phyloP scores from a whole-genome alignment of 176 grass and related monocot species.

The Oryza longistaminata region DNA sequence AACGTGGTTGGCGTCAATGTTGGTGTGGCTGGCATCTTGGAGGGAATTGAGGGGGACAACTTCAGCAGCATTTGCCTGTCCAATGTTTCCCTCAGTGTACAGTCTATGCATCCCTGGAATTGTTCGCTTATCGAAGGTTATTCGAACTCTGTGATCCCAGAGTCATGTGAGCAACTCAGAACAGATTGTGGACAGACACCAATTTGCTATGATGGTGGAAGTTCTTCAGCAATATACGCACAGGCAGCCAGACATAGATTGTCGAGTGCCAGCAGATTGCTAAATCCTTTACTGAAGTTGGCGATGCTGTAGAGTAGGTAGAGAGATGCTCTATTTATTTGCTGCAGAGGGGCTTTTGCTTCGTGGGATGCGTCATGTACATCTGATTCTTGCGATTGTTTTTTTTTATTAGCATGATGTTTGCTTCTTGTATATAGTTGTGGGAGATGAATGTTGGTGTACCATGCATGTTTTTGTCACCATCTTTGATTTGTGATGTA shows the following conservation, averaged over 20 bases:
- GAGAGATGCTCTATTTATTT: slow-evolving; percentile 29
- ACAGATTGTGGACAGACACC: slow-evolving; percentile 44
- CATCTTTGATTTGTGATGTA: slow-evolving; percentile 31
- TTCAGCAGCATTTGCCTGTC: slow-evolving; percentile 90
- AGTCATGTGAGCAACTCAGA: slow-evolving; percentile 77
- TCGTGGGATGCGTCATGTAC: slow-evolving; percentile 34
- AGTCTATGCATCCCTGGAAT: slow-evolving; percentile 71
- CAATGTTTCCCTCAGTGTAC: slow-evolving; percentile 72
- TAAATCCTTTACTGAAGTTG: slow-evolving; percentile 49
- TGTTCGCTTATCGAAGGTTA: slow-evolving; percentile 84
- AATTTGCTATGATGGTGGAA: slow-evolving; percentile 53
- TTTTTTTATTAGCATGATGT: slow-evolving; percentile 37
- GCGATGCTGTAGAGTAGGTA: slow-evolving; percentile 48
- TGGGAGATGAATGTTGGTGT: slow-evolving; percentile 36
- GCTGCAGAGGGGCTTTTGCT: slow-evolving; percentile 31
- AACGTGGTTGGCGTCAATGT: slow-evolving; percentile 63
- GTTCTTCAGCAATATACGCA: slow-evolving; percentile 6
- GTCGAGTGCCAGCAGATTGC: slow-evolving; percentile 23
- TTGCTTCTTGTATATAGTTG: slow-evolving; percentile 64
- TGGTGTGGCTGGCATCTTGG: slow-evolving; percentile 64
- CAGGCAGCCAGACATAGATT: slow-evolving; percentile 22
- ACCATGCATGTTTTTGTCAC: slow-evolving; percentile 33
- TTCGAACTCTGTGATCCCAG: slow-evolving; percentile 78
- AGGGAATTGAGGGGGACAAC: slow-evolving; percentile 79
- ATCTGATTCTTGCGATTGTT: slow-evolving; percentile 57